phyloP scores from a whole-genome alignment of 1,284 basidiomycete genomes.

The Tausonia pullulans region DNA sequence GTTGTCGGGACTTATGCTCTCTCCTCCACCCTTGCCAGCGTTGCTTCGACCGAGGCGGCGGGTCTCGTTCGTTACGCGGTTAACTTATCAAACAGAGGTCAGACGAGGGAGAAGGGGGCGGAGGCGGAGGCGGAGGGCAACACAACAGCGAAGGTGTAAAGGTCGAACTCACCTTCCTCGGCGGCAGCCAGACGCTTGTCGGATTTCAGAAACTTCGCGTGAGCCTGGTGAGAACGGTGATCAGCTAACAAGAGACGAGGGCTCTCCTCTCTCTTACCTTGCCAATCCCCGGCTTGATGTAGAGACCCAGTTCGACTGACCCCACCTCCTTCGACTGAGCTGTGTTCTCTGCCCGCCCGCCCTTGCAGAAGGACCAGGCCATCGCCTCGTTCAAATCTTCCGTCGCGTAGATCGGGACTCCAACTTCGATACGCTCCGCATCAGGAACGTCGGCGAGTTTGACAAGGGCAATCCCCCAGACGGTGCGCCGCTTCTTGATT shows the following conservation, averaged over 20 bases:
- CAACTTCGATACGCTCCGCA: neutral
- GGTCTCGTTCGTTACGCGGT: neutral
- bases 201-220: neutral
- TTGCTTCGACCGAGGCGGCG: neutral
- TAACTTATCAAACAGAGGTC: no score
- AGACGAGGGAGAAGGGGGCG: neutral
- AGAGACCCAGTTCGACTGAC: neutral
- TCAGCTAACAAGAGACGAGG: neutral
- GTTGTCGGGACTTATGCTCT: neutral
- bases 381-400: slow-evolving; percentile 6
- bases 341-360: neutral
- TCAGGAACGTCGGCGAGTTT: slow-evolving; percentile 3
- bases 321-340: slow-evolving; percentile 6
- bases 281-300: slow-evolving; percentile 1
- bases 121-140: neutral
- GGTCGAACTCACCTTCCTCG: neutral
- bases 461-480: slow-evolving; percentile 12
- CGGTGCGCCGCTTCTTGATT: slow-evolving; percentile 26
- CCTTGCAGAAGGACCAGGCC: slow-evolving; percentile 1
- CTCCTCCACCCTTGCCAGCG: neutral
- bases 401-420: slow-evolving; percentile 6
- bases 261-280: neutral
- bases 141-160: neutral
- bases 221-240: neutral
- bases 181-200: neutral